Evolutionary conservation across 768 basidiomycete genomes (phyloP).

Genomic region (Tulasnella sp.): DNA sequence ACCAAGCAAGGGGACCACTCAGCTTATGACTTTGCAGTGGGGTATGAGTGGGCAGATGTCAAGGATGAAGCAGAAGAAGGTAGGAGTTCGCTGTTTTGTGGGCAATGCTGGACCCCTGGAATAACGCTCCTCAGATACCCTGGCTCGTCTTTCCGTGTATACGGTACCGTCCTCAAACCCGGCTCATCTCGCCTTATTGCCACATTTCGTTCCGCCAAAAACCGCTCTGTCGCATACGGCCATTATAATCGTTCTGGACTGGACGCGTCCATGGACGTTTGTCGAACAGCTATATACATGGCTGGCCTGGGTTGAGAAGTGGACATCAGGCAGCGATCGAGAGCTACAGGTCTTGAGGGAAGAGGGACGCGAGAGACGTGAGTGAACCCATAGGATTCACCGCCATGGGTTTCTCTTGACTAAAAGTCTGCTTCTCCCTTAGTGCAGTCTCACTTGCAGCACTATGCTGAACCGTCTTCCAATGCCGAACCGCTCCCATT

Average conservation of each 20-base stretch:
- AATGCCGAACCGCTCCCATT: constrained; percentile 47
- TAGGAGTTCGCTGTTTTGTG: constrained; percentile 39
- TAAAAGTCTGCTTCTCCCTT: constrained; percentile 17
- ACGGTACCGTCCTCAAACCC: constrained; percentile 79
- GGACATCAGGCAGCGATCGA: constrained; percentile 63
- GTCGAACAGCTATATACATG: constrained; percentile 78
- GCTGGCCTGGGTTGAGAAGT: constrained; percentile 80
- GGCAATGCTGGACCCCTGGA: not conserved
- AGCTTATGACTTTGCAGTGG: constrained; percentile 74
- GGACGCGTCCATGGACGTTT: constrained; percentile 93
- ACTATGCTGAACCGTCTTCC: constrained; percentile 77
- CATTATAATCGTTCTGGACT: constrained; percentile 84
- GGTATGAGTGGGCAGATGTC: constrained; percentile 89
- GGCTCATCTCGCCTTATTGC: constrained; percentile 66
- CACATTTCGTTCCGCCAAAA: constrained; percentile 73
- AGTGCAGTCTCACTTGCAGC: constrained; percentile 88
- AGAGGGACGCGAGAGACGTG: constrained; percentile 79
- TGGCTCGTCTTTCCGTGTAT: constrained; percentile 85
- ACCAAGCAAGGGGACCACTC: constrained; percentile 49
- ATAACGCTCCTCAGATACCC: constrained; percentile 61
- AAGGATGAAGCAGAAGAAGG: constrained; percentile 94
- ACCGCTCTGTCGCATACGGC: constrained; percentile 64
- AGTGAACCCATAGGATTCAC: constrained; percentile 38
- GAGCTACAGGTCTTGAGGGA: constrained; percentile 73
- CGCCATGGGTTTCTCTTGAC: not conserved